These are phyloP conservation scores for Phenoliferia sp. DNA, from an alignment of 1,284 basidiomycete genomes.

Conservation along the genomic window DNA sequence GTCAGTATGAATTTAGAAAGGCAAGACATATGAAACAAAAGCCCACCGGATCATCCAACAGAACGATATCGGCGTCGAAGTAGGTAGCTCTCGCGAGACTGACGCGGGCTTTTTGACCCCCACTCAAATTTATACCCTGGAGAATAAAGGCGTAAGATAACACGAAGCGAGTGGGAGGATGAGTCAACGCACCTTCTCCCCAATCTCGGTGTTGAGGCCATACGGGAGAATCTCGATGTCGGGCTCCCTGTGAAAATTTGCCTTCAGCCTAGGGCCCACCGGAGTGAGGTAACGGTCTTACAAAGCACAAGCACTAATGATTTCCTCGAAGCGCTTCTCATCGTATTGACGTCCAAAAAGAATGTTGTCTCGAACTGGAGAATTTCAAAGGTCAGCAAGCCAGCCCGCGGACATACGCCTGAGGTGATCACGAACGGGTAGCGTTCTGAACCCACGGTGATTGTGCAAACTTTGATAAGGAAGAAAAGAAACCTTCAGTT, in stretches of 20 bases:
- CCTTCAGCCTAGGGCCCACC: not conserved
- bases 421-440: constrained; percentile 58
- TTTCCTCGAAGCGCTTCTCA: constrained; percentile 49
- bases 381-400: too few relatives aligned
- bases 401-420: constrained; percentile 34
- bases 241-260: constrained; percentile 47
- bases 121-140: constrained; percentile 47
- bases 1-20: constrained; percentile 42
- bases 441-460: constrained; percentile 83
- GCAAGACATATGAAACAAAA: constrained; percentile 65
- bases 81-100: constrained; percentile 65
- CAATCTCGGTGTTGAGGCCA: constrained; percentile 60
- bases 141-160: constrained; percentile 46
- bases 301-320: constrained; percentile 19
- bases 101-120: constrained; percentile 59
- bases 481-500: constrained; percentile 41
- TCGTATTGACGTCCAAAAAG: constrained; percentile 46
- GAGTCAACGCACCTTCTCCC: constrained; percentile 53
- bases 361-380: not conserved
- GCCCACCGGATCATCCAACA: constrained; percentile 67
- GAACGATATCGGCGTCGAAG: constrained; percentile 61
- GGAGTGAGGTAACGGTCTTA: not conserved
- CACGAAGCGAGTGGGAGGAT: constrained; percentile 8
- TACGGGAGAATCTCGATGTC: constrained; percentile 68
- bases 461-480: constrained; percentile 68